Base-by-base conservation (phyloP, 164 flowering plant species). In the Vitis rupestris region DNA sequence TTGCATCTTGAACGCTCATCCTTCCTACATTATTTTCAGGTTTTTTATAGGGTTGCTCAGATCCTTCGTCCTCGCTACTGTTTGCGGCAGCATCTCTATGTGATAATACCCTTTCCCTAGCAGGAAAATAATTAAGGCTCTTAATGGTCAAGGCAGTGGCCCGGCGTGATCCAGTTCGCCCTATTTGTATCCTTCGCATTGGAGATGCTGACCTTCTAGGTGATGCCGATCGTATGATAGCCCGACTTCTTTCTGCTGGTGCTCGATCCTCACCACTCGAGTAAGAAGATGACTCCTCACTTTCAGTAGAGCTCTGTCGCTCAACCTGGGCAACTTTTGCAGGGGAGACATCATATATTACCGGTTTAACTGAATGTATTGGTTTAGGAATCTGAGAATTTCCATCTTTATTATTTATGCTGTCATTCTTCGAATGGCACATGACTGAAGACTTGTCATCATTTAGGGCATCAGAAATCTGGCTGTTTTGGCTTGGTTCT, bases 141-240 rank as follows among this genome's bases (percentile, higher is more conserved):
- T 87, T 93, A 70, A 93, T 93, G 55, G 89, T 77, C 58, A 91
- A 64, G 17, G 95, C 87, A 66, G 91, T 66, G 17, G 98, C 75
- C 63, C 94, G 79, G 53, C 86, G 91, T 23, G 97, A 83, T 64
- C 95, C 95, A 51, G 87, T 78, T 72, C 88, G 83, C 59, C 95
- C 95, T 67, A 93, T 88, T 75, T 93, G 98, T 54, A 93, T 64
- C 79, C 93, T 86, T 16, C 97, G 79, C 97, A 91, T 91, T 68
- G 97, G 98, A 65, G 97, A 91, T 70, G 97, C 95, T 61, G 95
- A 93, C 70, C 97, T 78, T 83, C 91, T 88, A 44, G 94, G 91
- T 51, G 93, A 70, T 67, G 90, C 88, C 72, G 92, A 85, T 81
- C 93, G 82, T 72, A 75, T 49, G 48, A 86, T 75, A 54, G 87